These are phyloP conservation scores for Aeminium ludgeri DNA, from an alignment of 495 filamentous ascomycete species.

Conservation along the genomic window DNA sequence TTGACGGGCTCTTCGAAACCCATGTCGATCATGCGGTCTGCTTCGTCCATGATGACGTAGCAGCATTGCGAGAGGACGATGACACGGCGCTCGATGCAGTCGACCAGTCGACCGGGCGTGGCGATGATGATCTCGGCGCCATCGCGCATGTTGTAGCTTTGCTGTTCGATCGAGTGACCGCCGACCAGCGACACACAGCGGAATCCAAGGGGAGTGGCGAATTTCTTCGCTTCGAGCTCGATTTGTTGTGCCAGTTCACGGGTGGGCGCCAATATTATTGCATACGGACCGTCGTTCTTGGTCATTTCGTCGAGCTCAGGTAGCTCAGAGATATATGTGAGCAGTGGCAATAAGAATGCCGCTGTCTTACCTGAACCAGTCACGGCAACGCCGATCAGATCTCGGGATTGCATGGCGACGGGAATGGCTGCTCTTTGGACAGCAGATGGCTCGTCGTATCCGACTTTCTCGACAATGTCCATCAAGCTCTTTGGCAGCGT, in stretches of 20 bases:
- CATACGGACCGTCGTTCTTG: conserved; percentile 93
- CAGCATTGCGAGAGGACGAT: conserved; percentile 89
- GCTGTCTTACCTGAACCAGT: conserved; percentile 99
- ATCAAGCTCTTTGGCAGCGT: conserved; percentile 62
- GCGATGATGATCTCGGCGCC: conserved; percentile 98
- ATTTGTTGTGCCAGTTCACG: conserved; percentile 98
- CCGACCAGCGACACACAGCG: conserved; percentile 94
- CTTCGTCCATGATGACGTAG: conserved; percentile 98
- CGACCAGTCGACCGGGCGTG: conserved; percentile 89
- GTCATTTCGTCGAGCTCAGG: conserved; percentile 71
- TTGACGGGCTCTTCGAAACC: conserved; percentile 97
- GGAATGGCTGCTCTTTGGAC: conserved; percentile 92
- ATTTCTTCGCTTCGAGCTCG: conserved; percentile 85
- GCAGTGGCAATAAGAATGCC: conserved; percentile 77
- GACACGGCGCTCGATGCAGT: conserved; percentile 87
- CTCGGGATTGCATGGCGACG: conserved; percentile 80
- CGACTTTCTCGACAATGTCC: conserved; percentile 67
- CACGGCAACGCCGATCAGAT: conserved; percentile 94
- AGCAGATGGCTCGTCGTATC: conserved; percentile 83
- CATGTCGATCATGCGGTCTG: conserved; percentile 97
- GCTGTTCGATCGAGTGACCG: conserved; percentile 89
- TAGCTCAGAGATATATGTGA: conserved; percentile 93
- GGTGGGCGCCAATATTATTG: conserved; percentile 91
- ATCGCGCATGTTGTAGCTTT: conserved; percentile 81
- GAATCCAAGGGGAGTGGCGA: conserved; percentile 80